These are phyloP conservation scores for Withania somnifera DNA, from an alignment of 305 asterid species.

Conservation along the genomic window DNA sequence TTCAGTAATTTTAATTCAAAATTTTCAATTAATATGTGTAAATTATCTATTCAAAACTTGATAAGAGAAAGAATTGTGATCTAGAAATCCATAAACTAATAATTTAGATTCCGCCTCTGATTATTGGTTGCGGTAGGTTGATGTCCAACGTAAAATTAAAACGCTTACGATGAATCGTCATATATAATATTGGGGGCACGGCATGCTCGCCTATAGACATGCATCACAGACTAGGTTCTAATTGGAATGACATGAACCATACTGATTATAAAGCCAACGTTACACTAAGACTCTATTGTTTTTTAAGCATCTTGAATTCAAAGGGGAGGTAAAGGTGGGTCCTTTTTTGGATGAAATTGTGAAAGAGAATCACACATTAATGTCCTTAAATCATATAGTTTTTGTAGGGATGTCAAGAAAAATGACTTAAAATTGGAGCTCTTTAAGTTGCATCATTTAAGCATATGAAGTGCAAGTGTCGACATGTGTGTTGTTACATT, in stretches of 20 bases:
- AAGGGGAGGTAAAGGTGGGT: not conserved
- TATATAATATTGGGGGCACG: not conserved
- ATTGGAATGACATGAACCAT: not conserved
- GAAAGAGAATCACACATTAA: not conserved
- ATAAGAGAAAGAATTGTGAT: no score
- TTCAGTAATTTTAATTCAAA: no score
- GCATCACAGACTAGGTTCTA: not conserved
- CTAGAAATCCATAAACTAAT: no score
- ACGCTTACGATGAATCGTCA: not conserved
- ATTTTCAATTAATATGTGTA: no score
- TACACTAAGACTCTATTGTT: not conserved
- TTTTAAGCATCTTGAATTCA: not conserved
- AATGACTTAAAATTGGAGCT: not conserved
- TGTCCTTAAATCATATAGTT: not conserved
- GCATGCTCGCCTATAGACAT: not conserved
- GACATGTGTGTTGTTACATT: not conserved
- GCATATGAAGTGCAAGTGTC: not conserved
- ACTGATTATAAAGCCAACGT: no score
- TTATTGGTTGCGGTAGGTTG: not conserved
- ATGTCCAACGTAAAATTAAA: not conserved
- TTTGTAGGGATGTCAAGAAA: not conserved
- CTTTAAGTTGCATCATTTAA: not conserved
- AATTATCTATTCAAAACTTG: no score
- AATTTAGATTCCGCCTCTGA: no score
- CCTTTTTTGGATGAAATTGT: not conserved